Base-by-base conservation (phyloP, 129 eudicot genomes). In the Helianthus tuberosus region DNA sequence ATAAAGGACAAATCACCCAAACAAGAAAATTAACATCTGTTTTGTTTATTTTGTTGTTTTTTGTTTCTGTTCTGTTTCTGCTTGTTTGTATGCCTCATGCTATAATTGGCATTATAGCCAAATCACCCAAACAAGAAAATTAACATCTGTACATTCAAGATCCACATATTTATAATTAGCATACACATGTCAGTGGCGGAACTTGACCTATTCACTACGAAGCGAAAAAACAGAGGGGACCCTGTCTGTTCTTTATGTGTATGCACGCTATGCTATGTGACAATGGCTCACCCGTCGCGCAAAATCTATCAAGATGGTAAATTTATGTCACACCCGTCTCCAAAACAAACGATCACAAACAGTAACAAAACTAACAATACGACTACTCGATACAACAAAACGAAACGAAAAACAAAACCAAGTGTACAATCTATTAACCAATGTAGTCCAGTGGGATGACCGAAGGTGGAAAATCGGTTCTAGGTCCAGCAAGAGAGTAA, bases 401-500 rank as follows among this genome's bases (percentile, higher is more conserved):
- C 62, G 25, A 59, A 64, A 36, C 27, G 8, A 36, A 75, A 15
- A 13, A 17, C 2, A 68, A 68, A 59, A 10, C 46, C 27, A 63
- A 17, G 16, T 54, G 47, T 78, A 82, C 86, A 80, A 14, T 20
- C 80, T 73, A 80, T 23, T 64, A 58, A 76, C 5, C 66, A 48
- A 13, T 16, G 27, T 72, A 84, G 55, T 73, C 74, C 52, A 93
- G 72, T 1, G 96, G 91, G 54, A 55, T 66, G 32, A 88, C 93
- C 23, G 86, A 75, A 48, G 75, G 76, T 0, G 99, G 96, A 75
- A 83, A 84, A 80, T 95, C 99, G 3, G 87, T 81, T 75, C 99
- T 86, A 25, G 75, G 96, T 46, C 99, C 99, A 29, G 92, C 96
- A 76, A 95, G 97, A 2, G 99, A 95, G 71, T 88, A 95, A 77